phyloP scores from a whole-genome alignment of 176 grass and related monocot species.

The Aegilops umbellulata region DNA sequence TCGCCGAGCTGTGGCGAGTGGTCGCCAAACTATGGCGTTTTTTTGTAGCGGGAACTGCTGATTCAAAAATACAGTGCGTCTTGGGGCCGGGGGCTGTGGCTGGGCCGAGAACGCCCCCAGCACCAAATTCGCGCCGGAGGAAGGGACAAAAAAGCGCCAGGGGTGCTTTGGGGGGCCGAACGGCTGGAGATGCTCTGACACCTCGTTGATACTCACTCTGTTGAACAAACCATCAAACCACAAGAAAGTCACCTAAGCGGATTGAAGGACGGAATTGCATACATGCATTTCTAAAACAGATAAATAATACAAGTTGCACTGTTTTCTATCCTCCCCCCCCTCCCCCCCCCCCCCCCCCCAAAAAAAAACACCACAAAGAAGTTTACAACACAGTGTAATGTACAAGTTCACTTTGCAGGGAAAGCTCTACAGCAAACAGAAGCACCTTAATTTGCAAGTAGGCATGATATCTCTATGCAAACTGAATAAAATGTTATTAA shows the following conservation, averaged over 20 bases:
- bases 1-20: no score
- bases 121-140: no score
- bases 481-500: not conserved
- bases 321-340: no score
- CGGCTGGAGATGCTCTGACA: constrained; percentile 90
- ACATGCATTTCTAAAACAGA: not conserved
- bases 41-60: no score
- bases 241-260: not conserved
- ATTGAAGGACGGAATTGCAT: not conserved
- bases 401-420: no score
- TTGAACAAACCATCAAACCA: constrained; percentile 17
- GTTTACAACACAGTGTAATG: not conserved
- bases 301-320: not conserved
- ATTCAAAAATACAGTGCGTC: no score
- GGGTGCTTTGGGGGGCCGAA: no score
- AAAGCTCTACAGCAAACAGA: constrained; percentile 1
- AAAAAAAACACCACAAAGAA: not conserved
- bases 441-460: not conserved
- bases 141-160: no score
- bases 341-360: no score
- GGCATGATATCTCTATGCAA: not conserved
- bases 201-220: constrained; percentile 95
- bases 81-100: no score
- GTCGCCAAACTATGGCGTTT: no score
- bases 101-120: no score